These are phyloP conservation scores for Sextonia rubra DNA, from an alignment of 164 flowering plant genomes.

Conservation along the genomic window DNA sequence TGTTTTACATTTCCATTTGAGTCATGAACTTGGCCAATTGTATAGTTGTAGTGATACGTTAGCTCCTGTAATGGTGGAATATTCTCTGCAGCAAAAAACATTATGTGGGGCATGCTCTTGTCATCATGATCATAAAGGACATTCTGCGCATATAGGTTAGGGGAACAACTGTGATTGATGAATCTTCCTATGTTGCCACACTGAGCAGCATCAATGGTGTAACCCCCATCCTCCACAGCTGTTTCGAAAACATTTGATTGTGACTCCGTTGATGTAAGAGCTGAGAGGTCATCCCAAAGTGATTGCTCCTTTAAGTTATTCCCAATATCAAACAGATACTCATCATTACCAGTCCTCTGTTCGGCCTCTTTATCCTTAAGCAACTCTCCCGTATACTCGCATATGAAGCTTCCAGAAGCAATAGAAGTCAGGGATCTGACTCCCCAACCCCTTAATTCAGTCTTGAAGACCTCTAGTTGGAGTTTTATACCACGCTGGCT, in stretches of 20 bases:
- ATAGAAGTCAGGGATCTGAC: slow-evolving; percentile 72
- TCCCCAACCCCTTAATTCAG: slow-evolving; percentile 82
- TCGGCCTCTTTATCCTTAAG: slow-evolving; percentile 81
- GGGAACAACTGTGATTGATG: slow-evolving; percentile 88
- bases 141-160: slow-evolving; percentile 86
- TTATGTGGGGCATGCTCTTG: slow-evolving; percentile 75
- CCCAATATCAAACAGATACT: slow-evolving; percentile 89
- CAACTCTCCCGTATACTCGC: slow-evolving; percentile 84
- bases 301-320: slow-evolving; percentile 44
- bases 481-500: slow-evolving; percentile 65
- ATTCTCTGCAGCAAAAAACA: slow-evolving; percentile 86
- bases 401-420: slow-evolving; percentile 82
- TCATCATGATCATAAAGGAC: slow-evolving; percentile 83
- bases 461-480: slow-evolving; percentile 81
- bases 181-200: slow-evolving; percentile 79
- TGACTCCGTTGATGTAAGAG: slow-evolving; percentile 37
- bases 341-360: slow-evolving; percentile 60
- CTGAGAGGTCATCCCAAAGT: slow-evolving; percentile 38
- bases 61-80: slow-evolving; percentile 84
- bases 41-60: slow-evolving; percentile 77
- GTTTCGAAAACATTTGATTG: slow-evolving; percentile 20
- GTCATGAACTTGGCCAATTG: slow-evolving; percentile 58
- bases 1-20: slow-evolving; percentile 58
- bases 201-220: slow-evolving; percentile 69
- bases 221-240: slow-evolving; percentile 46